phyloP scores from a whole-genome alignment of 148 eudicot genomes.

The Pouteria glomerata region DNA sequence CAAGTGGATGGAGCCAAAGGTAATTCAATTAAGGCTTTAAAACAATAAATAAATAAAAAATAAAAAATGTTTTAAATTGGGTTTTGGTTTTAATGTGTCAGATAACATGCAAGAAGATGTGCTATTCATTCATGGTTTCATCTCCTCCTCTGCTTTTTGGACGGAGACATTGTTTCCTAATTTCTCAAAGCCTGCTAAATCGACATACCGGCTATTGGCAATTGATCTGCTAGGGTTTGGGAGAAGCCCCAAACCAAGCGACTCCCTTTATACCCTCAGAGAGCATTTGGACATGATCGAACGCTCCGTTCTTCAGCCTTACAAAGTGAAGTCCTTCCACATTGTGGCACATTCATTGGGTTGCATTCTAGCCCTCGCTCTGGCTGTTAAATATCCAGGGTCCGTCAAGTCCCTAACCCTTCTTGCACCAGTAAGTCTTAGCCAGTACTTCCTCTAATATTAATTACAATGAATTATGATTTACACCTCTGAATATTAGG shows the following conservation, averaged over 20 bases:
- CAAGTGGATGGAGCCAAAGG: slow-evolving; percentile 60
- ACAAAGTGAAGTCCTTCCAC: slow-evolving; percentile 72
- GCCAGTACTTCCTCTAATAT: too few relatives aligned
- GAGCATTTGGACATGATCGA: slow-evolving; percentile 93
- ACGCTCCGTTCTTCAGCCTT: slow-evolving; percentile 49
- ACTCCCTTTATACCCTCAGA: slow-evolving; percentile 69
- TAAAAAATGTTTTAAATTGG: too few relatives aligned
- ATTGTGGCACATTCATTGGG: slow-evolving; percentile 94
- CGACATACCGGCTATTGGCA: slow-evolving; percentile 67
- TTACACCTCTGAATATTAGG: too few relatives aligned
- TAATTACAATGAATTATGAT: too few relatives aligned
- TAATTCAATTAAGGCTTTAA: slow-evolving; percentile 5
- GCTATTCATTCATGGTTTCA: slow-evolving; percentile 88
- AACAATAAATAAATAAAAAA: too few relatives aligned
- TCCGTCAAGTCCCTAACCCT: slow-evolving; percentile 76
- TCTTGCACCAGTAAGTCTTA: slow-evolving; percentile 70
- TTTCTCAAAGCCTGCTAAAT: slow-evolving; percentile 52
- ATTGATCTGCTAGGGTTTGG: slow-evolving; percentile 89
- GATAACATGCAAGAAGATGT: slow-evolving; percentile 65
- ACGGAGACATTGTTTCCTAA: slow-evolving; percentile 86
- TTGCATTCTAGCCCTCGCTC: slow-evolving; percentile 84
- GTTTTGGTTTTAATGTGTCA: slow-evolving; percentile 13
- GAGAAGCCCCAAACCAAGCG: slow-evolving; percentile 82
- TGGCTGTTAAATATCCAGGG: slow-evolving; percentile 64
- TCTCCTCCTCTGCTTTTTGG: slow-evolving; percentile 91